phyloP scores from a whole-genome alignment of 345 rosid genomes.

The Erysimum cheiranthoides region DNA sequence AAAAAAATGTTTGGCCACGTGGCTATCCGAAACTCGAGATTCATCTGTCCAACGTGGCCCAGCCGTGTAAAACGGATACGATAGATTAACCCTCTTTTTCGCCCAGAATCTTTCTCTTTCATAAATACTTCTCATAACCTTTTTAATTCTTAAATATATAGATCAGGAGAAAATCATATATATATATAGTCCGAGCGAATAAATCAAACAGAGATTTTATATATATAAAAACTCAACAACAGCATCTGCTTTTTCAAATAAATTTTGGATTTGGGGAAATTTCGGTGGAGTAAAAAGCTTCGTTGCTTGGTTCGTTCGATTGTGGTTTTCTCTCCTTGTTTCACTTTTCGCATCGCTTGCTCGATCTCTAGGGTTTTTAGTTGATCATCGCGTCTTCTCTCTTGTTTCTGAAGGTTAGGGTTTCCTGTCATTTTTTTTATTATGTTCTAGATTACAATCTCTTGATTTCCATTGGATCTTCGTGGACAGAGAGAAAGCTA shows the following conservation, averaged over 20 bases:
- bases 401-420: constrained; percentile 36
- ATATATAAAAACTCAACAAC: constrained; percentile 1
- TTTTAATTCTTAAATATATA: background rate
- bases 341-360: constrained; percentile 4
- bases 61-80: constrained; percentile 24
- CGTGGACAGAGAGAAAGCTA: background rate
- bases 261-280: constrained; percentile 38
- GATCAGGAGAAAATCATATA: background rate
- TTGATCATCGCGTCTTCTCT: constrained; percentile 36
- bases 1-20: constrained; percentile 23
- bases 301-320: constrained; percentile 36
- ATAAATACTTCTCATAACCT: background rate
- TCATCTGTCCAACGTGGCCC: constrained; percentile 40
- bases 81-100: constrained; percentile 34
- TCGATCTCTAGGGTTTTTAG: constrained; percentile 14
- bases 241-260: constrained; percentile 34
- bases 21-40: background rate
- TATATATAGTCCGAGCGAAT: constrained; percentile 19
- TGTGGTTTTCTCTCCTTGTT: background rate
- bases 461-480: constrained; percentile 4
- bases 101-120: constrained; percentile 39
- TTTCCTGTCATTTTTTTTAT: background rate
- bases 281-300: constrained; percentile 35
- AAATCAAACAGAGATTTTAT: constrained; percentile 27
- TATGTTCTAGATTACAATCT: background rate